Evolutionary conservation across 2,329 filamentous ascomycete genomes (phyloP).

Genomic region (Monilinia fructicola): DNA sequence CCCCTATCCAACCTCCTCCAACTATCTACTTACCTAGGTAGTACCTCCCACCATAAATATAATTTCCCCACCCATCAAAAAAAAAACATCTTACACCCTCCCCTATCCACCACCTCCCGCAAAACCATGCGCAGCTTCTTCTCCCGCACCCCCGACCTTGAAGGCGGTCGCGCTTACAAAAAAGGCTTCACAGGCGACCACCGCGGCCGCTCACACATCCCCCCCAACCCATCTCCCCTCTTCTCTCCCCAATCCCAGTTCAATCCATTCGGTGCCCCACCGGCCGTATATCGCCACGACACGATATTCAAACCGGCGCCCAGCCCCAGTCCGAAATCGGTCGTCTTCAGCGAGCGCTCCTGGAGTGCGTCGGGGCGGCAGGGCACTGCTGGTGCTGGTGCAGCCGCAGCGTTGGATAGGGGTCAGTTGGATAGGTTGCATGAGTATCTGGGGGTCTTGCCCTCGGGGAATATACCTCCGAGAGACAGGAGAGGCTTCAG

Average conservation of each 20-base stretch:
- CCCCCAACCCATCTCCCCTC: background rate
- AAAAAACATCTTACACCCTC: background rate
- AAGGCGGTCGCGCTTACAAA: slow-evolving; percentile 8
- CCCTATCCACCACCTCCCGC: background rate
- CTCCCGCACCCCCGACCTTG: slow-evolving; percentile 10
- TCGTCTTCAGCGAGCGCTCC: background rate
- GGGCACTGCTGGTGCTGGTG: background rate
- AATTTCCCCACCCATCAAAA: background rate
- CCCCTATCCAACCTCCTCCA: background rate
- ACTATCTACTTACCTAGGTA: background rate
- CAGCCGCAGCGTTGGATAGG: background rate
- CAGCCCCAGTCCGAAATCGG: background rate
- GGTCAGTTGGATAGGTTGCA: background rate
- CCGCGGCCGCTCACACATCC: background rate
- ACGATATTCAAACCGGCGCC: background rate
- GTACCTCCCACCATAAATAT: background rate
- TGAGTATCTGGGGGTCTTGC: background rate
- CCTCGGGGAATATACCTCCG: background rate
- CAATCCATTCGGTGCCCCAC: background rate
- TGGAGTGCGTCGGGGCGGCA: background rate
- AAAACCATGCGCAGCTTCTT: slow-evolving; percentile 8
- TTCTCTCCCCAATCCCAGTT: background rate
- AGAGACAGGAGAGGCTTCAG: background rate
- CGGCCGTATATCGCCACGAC: background rate
- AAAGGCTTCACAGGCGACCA: slow-evolving; percentile 14